Conservation (phyloP, 192 early-diverging fungal genomes). For the Obelidium mucronatum region DNA sequence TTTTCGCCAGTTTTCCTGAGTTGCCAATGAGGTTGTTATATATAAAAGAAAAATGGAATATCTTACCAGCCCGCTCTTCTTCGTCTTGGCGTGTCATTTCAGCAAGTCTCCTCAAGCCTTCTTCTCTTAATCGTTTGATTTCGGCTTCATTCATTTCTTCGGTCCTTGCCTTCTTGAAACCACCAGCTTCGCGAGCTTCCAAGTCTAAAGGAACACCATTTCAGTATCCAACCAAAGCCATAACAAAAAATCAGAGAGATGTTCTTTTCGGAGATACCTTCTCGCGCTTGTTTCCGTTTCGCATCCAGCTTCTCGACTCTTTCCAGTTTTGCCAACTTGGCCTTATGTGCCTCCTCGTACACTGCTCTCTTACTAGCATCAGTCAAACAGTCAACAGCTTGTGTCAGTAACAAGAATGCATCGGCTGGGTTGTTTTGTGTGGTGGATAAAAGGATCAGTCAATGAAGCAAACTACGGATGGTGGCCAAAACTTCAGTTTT, state of each 20-base stretch:
- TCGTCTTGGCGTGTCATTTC: slow-evolving; percentile 48
- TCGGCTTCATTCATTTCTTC: slow-evolving; percentile 29
- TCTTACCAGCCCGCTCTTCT: slow-evolving; percentile 27
- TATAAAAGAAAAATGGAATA: not conserved
- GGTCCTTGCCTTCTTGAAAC: slow-evolving; percentile 28
- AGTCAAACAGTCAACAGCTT: slow-evolving; percentile 88
- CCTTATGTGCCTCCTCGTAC: slow-evolving; percentile 70
- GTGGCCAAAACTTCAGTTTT: not conserved
- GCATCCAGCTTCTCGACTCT: slow-evolving; percentile 40
- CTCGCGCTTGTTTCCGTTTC: slow-evolving; percentile 17
- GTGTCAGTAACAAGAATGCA: slow-evolving; percentile 89
- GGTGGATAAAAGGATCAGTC: not conserved
- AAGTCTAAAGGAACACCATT: slow-evolving; percentile 20
- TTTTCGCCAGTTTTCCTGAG: not conserved
- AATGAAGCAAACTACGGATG: not conserved
- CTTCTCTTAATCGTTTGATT: slow-evolving; percentile 35
- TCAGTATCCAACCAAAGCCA: too few relatives aligned
- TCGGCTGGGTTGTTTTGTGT: slow-evolving; percentile 59
- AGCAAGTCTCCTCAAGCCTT: slow-evolving; percentile 40
- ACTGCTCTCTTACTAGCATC: slow-evolving; percentile 80
- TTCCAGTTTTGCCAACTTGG: slow-evolving; percentile 33
- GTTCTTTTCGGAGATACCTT: not conserved
- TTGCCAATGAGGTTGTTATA: too few relatives aligned
- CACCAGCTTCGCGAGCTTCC: slow-evolving; percentile 29
- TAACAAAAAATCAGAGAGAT: not conserved